Evolutionary conservation across 768 basidiomycete species (phyloP).

Genomic region (Porphyrellus cyaneotinctus): DNA sequence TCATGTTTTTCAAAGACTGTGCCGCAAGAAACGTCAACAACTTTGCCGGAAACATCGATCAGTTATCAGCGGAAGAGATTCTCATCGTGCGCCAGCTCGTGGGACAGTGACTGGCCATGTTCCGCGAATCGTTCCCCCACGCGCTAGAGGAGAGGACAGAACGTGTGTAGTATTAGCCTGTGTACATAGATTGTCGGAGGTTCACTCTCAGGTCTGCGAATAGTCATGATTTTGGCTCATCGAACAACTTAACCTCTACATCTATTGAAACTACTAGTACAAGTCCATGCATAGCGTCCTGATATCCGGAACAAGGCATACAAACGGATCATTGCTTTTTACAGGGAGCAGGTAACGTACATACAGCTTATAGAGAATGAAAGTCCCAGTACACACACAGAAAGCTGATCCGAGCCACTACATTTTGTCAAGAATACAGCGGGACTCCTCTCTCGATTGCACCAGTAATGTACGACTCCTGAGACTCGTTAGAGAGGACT

Average conservation of each 20-base stretch:
- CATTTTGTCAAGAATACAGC: background rate
- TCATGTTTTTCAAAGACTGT: constrained; percentile 66
- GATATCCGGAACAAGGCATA: too few relatives aligned
- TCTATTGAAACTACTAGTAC: too few relatives aligned
- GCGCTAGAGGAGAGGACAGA: background rate
- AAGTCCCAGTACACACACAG: background rate
- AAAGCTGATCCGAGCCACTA: background rate
- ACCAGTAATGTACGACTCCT: constrained; percentile 51
- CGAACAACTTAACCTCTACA: too few relatives aligned
- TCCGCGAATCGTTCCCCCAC: background rate
- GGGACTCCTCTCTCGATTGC: constrained; percentile 16
- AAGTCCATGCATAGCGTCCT: too few relatives aligned
- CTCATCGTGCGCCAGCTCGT: constrained; percentile 56
- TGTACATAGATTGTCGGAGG: constrained; percentile 8
- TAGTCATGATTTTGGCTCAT: too few relatives aligned
- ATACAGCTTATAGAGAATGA: background rate
- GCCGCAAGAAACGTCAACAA: constrained; percentile 57
- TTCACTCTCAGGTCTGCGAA: too few relatives aligned
- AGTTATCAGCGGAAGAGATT: constrained; percentile 68
- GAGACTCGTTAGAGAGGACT: constrained; percentile 67
- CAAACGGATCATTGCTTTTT: too few relatives aligned
- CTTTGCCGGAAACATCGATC: constrained; percentile 60
- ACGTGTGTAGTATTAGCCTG: constrained; percentile 13
- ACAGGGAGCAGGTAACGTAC: too few relatives aligned
- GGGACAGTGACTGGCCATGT: constrained; percentile 17